Evolutionary conservation across 192 early-diverging fungal genomes (phyloP), one percentile per base, ranked within the genome.

Genomic region (Backusella sp.): DNA sequence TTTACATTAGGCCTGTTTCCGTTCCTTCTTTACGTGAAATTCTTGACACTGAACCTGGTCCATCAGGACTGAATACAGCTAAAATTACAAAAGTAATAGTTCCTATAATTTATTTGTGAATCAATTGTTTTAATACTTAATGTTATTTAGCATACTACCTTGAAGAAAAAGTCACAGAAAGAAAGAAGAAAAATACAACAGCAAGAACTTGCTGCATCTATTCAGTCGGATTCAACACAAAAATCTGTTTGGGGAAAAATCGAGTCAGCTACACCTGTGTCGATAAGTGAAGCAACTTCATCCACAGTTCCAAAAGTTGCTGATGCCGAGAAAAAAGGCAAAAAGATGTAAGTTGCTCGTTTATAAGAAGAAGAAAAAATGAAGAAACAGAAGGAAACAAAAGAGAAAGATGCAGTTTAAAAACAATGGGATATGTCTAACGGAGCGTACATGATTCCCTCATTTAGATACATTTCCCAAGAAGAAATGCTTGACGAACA

Each of bases 1-100:
- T 70, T 73, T 46, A 0, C 32, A 19, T 49, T 72, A 75, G 73
- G 30, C 35, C 23, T 44, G 41, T 26, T 70, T 42, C 37, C 2
- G 68, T 73, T 35, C 80, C 80, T 26, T 82, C 85, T 19, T 37
- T 86, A 46, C 77, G 85, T 6, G 82, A 86, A 9, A 86, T 86
- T 73, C 68, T 84, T 52, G 82, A 86, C 6, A 44, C 78, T 23
- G 84, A 83, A 36, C 73, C 76, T 41, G 62, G 37, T n/a, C 6
- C 41, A 49, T 26, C 56, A 11, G 11, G 12, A n/a, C 14, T 23
- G 14, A 46, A 42, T 49, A 6, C 12, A 17, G 44, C 44, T 15
- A 71, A 71, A 49, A 71, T 15, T 71, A 44, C 39, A 41, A 71
- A 71, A 28, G 70, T 71, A 46, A 49, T 4, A 3, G 21, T 44